Base-by-base conservation (phyloP, 805 yeast genomes). In the Saccharomycopsis vini region DNA sequence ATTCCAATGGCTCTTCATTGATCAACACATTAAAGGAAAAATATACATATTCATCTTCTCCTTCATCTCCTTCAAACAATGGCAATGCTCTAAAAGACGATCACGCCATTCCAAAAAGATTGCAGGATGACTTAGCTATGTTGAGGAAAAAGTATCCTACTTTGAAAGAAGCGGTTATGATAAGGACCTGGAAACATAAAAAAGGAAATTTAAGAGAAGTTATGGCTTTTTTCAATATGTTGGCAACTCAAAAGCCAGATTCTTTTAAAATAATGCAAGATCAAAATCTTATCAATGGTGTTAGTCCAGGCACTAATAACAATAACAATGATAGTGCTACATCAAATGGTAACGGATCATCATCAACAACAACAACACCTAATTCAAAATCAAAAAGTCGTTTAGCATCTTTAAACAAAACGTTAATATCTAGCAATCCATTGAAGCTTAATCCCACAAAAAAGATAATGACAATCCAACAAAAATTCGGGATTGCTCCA, bases 141-240 rank as follows among this genome's bases (percentile, higher is more conserved):
- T 53, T 65, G 36, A 59, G 54, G 42, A 62, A 59, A 31, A 54
- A 56, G 30, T 65, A 52, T 39, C 69, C 69, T 1, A 45, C 54
- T n/a, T 40, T 58, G 12, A 45, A 59, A 9, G 61, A 56, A 5
- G 42, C 56, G 3, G 53, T 59, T 3, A 58, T 64, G n/a, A 47
- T 60, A 9, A 52, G 54, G 9, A 60, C 63, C 6, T 53, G 62
- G 40, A 62, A 58, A 43, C 50, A 50, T 0, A 50, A 46, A 34
- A 55, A 61, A 34, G 58, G 60, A 1, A 54, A 62, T 13, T 44
- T 64, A 5, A 47, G 64, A 42, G 63, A 60, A 32, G 59, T 66
- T 2, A 53, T 61, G 9, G 47, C 51, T 9, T 55, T 55, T 37
- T 46, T n/a, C n/a, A n/a, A n/a, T n/a, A n/a, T 10, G 30, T 19